A percentile compares a stretch with the other conserved stretches of the same genome.
These are phyloP conservation scores for Pseudogymnoascus sp. DNA, from an alignment of 2,329 filamentous ascomycete genomes.

Conservation along the genomic window DNA sequence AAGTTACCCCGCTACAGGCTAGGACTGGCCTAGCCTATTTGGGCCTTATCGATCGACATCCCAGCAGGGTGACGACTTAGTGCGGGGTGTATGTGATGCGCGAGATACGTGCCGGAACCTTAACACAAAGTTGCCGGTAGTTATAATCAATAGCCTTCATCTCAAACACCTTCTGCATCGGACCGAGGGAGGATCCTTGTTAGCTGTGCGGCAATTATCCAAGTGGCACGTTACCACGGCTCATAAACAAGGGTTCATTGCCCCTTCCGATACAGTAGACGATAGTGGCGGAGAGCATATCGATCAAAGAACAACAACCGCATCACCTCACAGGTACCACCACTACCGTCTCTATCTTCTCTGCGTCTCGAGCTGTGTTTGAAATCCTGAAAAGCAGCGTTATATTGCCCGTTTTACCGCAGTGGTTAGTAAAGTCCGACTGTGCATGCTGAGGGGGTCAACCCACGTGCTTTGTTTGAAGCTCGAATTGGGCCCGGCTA, in stretches of 20 bases:
- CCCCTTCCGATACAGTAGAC: not conserved
- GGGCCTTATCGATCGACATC: conserved; percentile 4
- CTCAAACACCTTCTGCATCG: not conserved
- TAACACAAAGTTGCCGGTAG: not conserved
- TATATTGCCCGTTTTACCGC: not conserved
- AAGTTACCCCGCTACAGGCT: not conserved
- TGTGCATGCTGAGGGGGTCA: not conserved
- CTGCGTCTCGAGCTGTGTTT: not conserved
- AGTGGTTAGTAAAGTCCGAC: not conserved
- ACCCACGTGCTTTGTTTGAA: not conserved
- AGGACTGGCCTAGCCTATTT: not conserved
- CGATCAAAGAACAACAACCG: not conserved
- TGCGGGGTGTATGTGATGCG: not conserved
- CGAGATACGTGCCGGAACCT: conserved; percentile 2
- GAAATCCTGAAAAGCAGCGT: not conserved
- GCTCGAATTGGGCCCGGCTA: not conserved
- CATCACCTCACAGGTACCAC: not conserved
- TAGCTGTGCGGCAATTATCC: not conserved
- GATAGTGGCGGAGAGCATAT: not conserved
- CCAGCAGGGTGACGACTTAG: conserved; percentile 4
- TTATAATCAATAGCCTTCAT: not conserved
- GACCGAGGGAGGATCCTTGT: not conserved
- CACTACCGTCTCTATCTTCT: not conserved
- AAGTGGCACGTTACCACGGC: not conserved
- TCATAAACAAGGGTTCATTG: not conserved